Conservation (phyloP, 805 yeast species). For the Yamadazyma scolyti region DNA sequence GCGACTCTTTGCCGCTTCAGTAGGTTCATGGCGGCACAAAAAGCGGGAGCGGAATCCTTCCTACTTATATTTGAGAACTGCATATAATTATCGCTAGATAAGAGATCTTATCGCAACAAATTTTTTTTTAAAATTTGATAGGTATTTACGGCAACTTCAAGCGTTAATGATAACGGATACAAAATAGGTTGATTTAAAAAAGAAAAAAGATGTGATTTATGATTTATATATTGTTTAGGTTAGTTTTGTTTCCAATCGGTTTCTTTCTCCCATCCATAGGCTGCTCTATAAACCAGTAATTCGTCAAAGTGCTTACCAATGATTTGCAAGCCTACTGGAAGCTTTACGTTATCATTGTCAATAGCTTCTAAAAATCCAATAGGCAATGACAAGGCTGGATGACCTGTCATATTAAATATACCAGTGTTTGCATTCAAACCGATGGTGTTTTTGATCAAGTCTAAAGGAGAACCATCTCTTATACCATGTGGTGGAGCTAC, state of each 20-base stretch:
- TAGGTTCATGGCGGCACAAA: too few relatives aligned
- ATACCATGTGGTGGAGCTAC: conserved; percentile 14
- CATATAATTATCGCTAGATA: too few relatives aligned
- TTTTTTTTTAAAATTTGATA: neutral
- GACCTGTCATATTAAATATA: conserved; percentile 13
- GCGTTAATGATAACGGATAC: too few relatives aligned
- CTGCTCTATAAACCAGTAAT: conserved; percentile 8
- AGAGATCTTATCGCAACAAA: neutral
- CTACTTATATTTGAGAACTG: too few relatives aligned
- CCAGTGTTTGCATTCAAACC: conserved; percentile 14
- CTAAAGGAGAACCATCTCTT: conserved; percentile 11
- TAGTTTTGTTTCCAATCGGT: conserved; percentile 10
- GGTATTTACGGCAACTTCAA: too few relatives aligned
- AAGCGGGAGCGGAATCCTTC: too few relatives aligned
- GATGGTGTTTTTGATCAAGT: conserved; percentile 11
- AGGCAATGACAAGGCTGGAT: conserved; percentile 12
- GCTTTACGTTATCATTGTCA: conserved; percentile 8
- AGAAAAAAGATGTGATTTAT: too few relatives aligned
- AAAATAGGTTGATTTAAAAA: too few relatives aligned
- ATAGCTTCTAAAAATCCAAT: conserved; percentile 10
- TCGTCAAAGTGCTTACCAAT: conserved; percentile 13
- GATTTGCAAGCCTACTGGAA: conserved; percentile 13
- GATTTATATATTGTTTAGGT: too few relatives aligned
- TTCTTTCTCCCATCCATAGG: conserved; percentile 12
- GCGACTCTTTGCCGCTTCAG: conserved; percentile 2